Percentiles rank a stretch among this genome's conserved stretches.
phyloP scores from a whole-genome alignment of 345 rosid genomes.

The Aquilaria yunnanensis region DNA sequence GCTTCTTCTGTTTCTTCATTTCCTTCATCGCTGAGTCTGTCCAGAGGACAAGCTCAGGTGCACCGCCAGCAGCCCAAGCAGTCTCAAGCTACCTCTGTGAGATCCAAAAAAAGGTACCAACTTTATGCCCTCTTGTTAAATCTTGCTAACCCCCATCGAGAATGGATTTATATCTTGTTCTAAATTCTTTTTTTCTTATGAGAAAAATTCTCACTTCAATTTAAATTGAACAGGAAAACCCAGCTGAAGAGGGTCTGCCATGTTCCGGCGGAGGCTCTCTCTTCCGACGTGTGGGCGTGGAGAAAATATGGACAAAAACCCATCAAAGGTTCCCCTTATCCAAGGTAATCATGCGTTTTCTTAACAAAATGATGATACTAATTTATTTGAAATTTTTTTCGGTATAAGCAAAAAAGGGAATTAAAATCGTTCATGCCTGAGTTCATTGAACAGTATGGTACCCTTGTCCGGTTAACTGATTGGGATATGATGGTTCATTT shows the following conservation, averaged over 20 bases:
- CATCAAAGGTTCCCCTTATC: constrained; percentile 97
- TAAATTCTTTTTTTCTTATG: too few relatives aligned
- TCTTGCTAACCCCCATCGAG: background rate
- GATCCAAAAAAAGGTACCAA: constrained; percentile 83
- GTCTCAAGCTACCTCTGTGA: constrained; percentile 18
- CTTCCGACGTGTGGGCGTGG: constrained; percentile 99
- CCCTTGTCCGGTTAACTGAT: constrained; percentile 9
- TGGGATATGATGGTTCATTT: constrained; percentile 11
- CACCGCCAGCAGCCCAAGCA: constrained; percentile 27
- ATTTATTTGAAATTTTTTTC: too few relatives aligned
- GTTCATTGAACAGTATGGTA: background rate
- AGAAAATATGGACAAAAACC: constrained; percentile 99
- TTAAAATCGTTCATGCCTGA: background rate
- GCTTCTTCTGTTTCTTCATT: constrained; percentile 35
- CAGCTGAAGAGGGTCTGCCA: constrained; percentile 83
- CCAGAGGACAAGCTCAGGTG: constrained; percentile 19
- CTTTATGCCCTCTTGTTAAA: background rate
- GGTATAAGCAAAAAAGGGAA: too few relatives aligned
- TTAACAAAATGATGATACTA: background rate
- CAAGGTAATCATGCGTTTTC: constrained; percentile 38
- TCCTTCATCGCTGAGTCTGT: constrained; percentile 29
- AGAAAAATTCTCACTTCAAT: background rate
- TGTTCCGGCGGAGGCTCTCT: constrained; percentile 80
- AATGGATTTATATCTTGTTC: background rate
- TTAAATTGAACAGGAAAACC: constrained; percentile 53